Evolutionary conservation across 1,284 basidiomycete genomes (phyloP).

Genomic region (Blastosporella zonata): DNA sequence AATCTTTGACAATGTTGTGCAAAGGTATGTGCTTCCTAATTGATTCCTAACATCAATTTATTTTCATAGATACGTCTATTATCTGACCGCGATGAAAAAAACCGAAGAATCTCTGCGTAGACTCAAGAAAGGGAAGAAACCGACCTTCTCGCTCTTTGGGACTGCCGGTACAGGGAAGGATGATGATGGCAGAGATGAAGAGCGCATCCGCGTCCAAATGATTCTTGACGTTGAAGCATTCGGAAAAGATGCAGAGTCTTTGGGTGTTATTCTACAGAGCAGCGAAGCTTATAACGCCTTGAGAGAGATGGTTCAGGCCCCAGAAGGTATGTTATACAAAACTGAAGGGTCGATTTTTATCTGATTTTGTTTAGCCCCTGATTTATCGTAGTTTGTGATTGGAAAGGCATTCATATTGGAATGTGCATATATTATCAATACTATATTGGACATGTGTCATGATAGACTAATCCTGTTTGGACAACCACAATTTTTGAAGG

Average conservation of each 20-base stretch:
- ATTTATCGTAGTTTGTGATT: not conserved
- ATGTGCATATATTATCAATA: not conserved
- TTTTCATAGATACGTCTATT: slow-evolving; percentile 54
- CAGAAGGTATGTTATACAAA: slow-evolving; percentile 34
- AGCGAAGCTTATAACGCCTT: slow-evolving; percentile 58
- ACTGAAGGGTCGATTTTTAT: not conserved
- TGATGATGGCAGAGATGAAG: slow-evolving; percentile 74
- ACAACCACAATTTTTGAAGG: slow-evolving; percentile 46
- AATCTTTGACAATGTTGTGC: slow-evolving; percentile 74
- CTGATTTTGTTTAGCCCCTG: slow-evolving; percentile 2
- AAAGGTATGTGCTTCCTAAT: slow-evolving; percentile 43
- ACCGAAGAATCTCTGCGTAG: slow-evolving; percentile 85
- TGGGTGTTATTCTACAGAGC: slow-evolving; percentile 64
- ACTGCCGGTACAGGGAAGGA: slow-evolving; percentile 44
- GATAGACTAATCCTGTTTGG: slow-evolving; percentile 60
- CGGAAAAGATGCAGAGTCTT: slow-evolving; percentile 65
- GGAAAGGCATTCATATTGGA: too few relatives aligned
- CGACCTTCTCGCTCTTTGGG: slow-evolving; percentile 77
- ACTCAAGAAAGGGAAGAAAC: slow-evolving; percentile 82
- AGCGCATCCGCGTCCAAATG: slow-evolving; percentile 83
- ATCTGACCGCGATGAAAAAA: slow-evolving; percentile 82
- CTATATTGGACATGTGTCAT: slow-evolving; percentile 42
- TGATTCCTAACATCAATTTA: slow-evolving; percentile 4
- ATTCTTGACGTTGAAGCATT: slow-evolving; percentile 82
- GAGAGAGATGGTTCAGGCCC: slow-evolving; percentile 55